Percentiles rank a stretch among this genome's conserved stretches.
Evolutionary conservation across 2,329 filamentous ascomycete species (phyloP).

Genomic region (Alternaria alternata): DNA sequence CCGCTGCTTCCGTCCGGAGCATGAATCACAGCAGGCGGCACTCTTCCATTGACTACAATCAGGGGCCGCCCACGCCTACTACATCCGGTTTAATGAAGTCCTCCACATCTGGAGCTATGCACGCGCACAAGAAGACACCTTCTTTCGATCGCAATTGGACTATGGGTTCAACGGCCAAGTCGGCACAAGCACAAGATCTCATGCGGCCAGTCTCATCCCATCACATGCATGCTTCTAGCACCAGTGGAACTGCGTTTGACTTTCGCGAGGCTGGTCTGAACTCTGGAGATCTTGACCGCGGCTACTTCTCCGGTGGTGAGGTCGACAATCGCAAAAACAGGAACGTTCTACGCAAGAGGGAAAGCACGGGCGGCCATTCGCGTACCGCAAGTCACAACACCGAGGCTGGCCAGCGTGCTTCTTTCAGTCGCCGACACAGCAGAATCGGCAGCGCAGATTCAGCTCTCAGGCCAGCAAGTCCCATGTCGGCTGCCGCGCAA

Average conservation of each 20-base stretch:
- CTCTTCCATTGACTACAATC: conserved; percentile 80
- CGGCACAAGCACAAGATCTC: conserved; percentile 32
- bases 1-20: conserved; percentile 81
- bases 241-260: conserved; percentile 39
- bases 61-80: conserved; percentile 37
- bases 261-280: conserved; percentile 40
- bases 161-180: conserved; percentile 53
- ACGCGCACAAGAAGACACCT: conserved; percentile 62
- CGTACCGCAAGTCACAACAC: conserved; percentile 78
- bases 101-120: conserved; percentile 18
- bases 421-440: conserved; percentile 73
- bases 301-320: conserved; percentile 93
- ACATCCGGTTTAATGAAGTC: conserved; percentile 29
- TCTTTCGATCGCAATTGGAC: conserved; percentile 69
- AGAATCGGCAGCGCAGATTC: conserved; percentile 83
- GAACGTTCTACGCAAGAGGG: conserved; percentile 80
- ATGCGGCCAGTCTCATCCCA: conserved; percentile 46
- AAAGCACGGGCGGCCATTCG: conserved; percentile 66
- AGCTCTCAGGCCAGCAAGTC: conserved; percentile 63
- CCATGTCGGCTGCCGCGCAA: conserved; percentile 68
- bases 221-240: conserved; percentile 42
- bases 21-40: conserved; percentile 85
- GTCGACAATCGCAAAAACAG: conserved; percentile 74
- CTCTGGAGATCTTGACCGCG: conserved; percentile 74
- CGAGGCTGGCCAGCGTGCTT: conserved; percentile 62